Percentiles rank a stretch among this genome's conserved stretches.
phyloP scores from a whole-genome alignment of 176 grass and related monocot species.

The Avena eriantha region DNA sequence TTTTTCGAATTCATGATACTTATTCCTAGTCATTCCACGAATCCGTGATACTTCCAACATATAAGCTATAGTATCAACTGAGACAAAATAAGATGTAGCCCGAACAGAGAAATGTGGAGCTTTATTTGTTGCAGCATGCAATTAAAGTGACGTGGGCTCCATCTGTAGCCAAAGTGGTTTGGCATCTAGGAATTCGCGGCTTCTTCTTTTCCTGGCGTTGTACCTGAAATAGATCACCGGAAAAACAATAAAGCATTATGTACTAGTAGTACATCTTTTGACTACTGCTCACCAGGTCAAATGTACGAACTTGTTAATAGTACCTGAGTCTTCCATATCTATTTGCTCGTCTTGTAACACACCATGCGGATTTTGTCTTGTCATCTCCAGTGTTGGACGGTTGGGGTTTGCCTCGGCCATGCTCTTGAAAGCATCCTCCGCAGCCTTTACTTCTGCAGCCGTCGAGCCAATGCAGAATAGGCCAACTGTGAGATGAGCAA shows the following conservation, averaged over 20 bases:
- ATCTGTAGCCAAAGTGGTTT: neutral
- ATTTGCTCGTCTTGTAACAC: neutral
- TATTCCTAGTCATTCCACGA: too few relatives aligned
- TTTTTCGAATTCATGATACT: too few relatives aligned
- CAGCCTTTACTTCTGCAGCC: neutral
- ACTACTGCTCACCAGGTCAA: neutral
- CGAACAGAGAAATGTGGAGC: too few relatives aligned
- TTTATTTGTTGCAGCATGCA: too few relatives aligned
- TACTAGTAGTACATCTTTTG: neutral
- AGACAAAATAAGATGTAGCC: too few relatives aligned
- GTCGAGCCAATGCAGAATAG: rapidly evolving
- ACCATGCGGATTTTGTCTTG: rapidly evolving
- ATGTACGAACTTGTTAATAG: neutral
- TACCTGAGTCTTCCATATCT: neutral
- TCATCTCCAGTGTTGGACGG: constrained; percentile 10
- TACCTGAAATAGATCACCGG: neutral
- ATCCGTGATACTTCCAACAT: too few relatives aligned
- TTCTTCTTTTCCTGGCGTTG: neutral
- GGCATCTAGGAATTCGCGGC: neutral
- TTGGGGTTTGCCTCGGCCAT: constrained; percentile 12
- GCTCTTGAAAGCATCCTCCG: constrained; percentile 17
- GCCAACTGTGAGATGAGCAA: neutral
- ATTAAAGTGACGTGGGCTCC: neutral
- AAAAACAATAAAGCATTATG: neutral
- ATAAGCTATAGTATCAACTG: too few relatives aligned